A percentile compares a stretch with the other conserved stretches of the same genome.
These are phyloP conservation scores for Zymoseptoria brevis DNA, from an alignment of 2,329 filamentous ascomycete species.

Conservation along the genomic window DNA sequence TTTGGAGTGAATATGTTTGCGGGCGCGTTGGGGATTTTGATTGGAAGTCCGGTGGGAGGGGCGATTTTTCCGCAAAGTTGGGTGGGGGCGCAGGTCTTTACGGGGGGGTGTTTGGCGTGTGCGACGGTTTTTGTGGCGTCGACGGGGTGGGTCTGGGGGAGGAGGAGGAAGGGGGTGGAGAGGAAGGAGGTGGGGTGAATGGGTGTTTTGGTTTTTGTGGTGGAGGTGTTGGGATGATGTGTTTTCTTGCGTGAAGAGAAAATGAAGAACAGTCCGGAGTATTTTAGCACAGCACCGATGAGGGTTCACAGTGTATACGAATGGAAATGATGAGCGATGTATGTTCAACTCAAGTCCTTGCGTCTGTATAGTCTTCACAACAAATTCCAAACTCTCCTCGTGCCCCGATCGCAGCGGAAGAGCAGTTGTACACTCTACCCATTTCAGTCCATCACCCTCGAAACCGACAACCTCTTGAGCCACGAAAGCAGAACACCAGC, in stretches of 20 bases:
- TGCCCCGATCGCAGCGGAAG: too few relatives aligned
- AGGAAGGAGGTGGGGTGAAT: neutral
- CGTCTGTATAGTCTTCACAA: neutral
- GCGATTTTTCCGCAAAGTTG: conserved; percentile 26
- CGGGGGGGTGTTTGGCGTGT: conserved; percentile 21
- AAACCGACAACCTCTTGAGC: too few relatives aligned
- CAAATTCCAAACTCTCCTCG: too few relatives aligned
- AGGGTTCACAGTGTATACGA: neutral
- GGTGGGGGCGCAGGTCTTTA: conserved; percentile 27
- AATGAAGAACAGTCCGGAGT: neutral
- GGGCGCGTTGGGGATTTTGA: conserved; percentile 27
- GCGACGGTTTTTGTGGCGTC: conserved; percentile 20
- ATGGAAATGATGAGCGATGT: neutral
- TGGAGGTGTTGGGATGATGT: too few relatives aligned
- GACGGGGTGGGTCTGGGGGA: conserved; percentile 16
- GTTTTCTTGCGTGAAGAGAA: too few relatives aligned
- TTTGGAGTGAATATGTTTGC: conserved; percentile 31
- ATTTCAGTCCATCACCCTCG: too few relatives aligned
- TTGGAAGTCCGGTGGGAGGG: conserved; percentile 29
- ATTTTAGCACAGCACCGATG: neutral
- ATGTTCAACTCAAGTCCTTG: too few relatives aligned
- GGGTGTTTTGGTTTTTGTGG: neutral
- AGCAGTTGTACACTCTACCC: too few relatives aligned
- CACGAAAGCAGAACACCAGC: too few relatives aligned
- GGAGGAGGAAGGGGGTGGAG: conserved; percentile 4